phyloP scores from a whole-genome alignment of 306 rosid genomes.

The Geum urbanum region DNA sequence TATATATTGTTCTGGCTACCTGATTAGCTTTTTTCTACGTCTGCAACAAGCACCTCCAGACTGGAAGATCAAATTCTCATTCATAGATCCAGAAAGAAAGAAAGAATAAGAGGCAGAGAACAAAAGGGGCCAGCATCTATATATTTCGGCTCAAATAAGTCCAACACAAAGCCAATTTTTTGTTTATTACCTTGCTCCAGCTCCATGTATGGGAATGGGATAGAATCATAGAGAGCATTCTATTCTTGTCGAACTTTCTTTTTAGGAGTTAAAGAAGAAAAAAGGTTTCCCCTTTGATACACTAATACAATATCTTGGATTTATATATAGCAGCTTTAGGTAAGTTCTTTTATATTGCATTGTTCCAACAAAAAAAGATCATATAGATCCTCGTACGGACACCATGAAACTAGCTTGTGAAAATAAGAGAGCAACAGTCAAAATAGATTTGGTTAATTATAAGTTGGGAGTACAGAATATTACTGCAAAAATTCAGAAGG shows the following conservation, averaged over 20 bases:
- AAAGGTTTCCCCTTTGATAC: not conserved
- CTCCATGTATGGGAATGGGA: not conserved
- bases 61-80: not conserved
- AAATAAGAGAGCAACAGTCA: not conserved
- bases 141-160: not conserved
- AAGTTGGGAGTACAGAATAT: not conserved
- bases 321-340: not conserved
- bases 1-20: not conserved
- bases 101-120: not conserved
- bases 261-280: not conserved
- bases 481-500: not conserved
- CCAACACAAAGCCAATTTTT: not conserved
- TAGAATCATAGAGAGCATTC: not conserved
- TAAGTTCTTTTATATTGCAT: not conserved
- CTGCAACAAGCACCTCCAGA: slow-evolving; percentile 12
- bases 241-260: not conserved
- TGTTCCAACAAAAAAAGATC: not conserved
- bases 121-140: not conserved
- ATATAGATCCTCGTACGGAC: slow-evolving; percentile 4
- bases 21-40: not conserved
- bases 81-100: not conserved
- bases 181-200: too few species aligned
- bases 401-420: not conserved
- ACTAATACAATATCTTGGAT: not conserved
- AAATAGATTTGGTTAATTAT: not conserved